Evolutionary conservation across 805 yeast genomes (phyloP), one percentile per base, ranked within the genome.

Genomic region (Candida coquimbonensis): DNA sequence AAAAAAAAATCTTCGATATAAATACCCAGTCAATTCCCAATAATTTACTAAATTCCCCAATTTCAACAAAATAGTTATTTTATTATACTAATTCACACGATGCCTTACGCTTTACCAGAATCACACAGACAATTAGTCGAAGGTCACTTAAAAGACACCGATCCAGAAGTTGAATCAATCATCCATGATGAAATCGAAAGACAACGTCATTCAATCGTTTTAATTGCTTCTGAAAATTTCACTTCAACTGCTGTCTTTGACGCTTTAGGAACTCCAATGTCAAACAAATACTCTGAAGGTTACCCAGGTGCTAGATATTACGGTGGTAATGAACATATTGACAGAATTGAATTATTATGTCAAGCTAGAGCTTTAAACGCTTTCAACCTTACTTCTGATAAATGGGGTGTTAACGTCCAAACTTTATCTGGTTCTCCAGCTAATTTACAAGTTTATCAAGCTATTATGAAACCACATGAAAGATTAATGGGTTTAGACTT

Each of bases 391-490:
- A 78, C 83, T 53, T 77, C 93, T 34, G 84, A 75, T 39, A 72
- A 83, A 64, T 91, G 99, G 99, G 99, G 99, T 40, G 98, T 91
- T 57, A 91, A 91, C 56, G 99, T 91, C 42, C 99, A 91, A 73
- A 73, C 97, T 3, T 75, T 91, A 57, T 85, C 95, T 46, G 99
- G 99, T 51, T 90, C 97, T 7, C 97, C 98, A 53, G 98, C 98
- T 45, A 91, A 91, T 68, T 75, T 91, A 65, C 87, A 91, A 59
- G 89, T 89, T 32, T 91, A 91, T 68, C 86, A 89, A 47, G 95
- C 97, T 29, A 68, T 91, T 41, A 68, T 91, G 78, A 83, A 85
- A 58, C 88, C 85, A 42, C 93, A 89, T 54, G 98, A 89, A 61
- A 80, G 98, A 66, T 69, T 91, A 54, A 91, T 91, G 99, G 99